phyloP scores from a whole-genome alignment of 2,329 filamentous ascomycete genomes.

The Furcasterigmium sp. region DNA sequence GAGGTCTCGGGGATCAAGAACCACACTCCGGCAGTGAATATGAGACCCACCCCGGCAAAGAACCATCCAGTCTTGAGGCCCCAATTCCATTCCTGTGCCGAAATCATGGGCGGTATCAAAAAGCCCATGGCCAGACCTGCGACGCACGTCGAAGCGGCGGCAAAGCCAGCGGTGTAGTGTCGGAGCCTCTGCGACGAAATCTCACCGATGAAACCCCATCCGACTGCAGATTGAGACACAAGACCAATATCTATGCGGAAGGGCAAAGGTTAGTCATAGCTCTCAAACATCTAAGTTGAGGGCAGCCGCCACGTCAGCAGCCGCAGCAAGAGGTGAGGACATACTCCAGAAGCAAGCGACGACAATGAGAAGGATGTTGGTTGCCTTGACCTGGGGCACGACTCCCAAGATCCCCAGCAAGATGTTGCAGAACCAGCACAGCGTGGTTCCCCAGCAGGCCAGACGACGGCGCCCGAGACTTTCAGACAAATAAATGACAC shows the following conservation, averaged over 20 bases:
- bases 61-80: constrained; percentile 24
- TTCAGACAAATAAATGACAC: constrained; percentile 2
- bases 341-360: constrained; percentile 17
- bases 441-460: constrained; percentile 9
- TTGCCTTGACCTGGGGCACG: constrained; percentile 6
- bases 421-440: constrained; percentile 11
- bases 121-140: constrained; percentile 15
- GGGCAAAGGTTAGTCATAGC: neutral
- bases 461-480: constrained; percentile 11
- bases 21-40: constrained; percentile 20
- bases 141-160: constrained; percentile 17
- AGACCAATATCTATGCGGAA: constrained; percentile 13
- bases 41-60: constrained; percentile 19
- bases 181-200: constrained; percentile 28
- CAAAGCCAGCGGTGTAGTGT: constrained; percentile 22
- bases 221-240: constrained; percentile 17
- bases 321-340: constrained; percentile 2
- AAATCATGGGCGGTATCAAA: constrained; percentile 24
- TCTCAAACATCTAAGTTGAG: neutral
- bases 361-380: constrained; percentile 11
- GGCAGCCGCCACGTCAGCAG: neutral
- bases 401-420: constrained; percentile 14
- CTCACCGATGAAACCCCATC: constrained; percentile 24
- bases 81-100: constrained; percentile 23
- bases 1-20: constrained; percentile 10